These are phyloP conservation scores for Aspergillus bertholletiae DNA, from an alignment of 495 filamentous ascomycete genomes.

Conservation along the genomic window DNA sequence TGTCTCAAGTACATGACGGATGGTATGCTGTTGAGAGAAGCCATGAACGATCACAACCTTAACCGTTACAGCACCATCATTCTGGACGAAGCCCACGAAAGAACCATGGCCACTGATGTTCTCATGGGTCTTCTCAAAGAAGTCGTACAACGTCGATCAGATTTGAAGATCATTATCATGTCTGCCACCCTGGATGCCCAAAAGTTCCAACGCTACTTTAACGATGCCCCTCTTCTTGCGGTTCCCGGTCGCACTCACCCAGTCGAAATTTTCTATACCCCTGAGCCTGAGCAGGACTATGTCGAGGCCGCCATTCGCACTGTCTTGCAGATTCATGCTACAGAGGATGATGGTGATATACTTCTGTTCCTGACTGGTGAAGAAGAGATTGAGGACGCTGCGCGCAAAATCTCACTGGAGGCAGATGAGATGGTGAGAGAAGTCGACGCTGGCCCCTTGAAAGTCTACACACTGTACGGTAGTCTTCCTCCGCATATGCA, in stretches of 20 bases:
- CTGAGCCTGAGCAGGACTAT: slow-evolving; percentile 94
- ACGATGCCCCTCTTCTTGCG: slow-evolving; percentile 84
- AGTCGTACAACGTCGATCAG: slow-evolving; percentile 70
- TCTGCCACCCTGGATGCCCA: slow-evolving; percentile 94
- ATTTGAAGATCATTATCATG: slow-evolving; percentile 98
- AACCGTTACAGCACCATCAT: slow-evolving; percentile 96
- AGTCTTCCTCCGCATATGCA: slow-evolving; percentile 89
- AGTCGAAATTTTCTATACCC: slow-evolving; percentile 98
- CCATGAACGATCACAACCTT: slow-evolving; percentile 94
- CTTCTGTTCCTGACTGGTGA: slow-evolving; percentile 96
- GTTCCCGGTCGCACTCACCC: slow-evolving; percentile 95
- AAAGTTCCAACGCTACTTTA: slow-evolving; percentile 99
- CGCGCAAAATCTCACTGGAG: slow-evolving; percentile 85
- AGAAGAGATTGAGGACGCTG: slow-evolving; percentile 97
- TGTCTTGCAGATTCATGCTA: slow-evolving; percentile 92
- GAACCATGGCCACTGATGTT: slow-evolving; percentile 92
- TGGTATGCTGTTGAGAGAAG: slow-evolving; percentile 96
- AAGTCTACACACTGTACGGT: slow-evolving; percentile 91
- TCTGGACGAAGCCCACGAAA: slow-evolving; percentile 95
- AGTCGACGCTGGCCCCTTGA: slow-evolving; percentile 83
- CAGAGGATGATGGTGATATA: slow-evolving; percentile 90
- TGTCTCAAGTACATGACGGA: slow-evolving; percentile 99
- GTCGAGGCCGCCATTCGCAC: slow-evolving; percentile 92
- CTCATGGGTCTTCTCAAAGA: slow-evolving; percentile 94
- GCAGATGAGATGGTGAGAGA: slow-evolving; percentile 87